Base-by-base conservation (phyloP, 371 early-diverging fungal species). In the Basidiobolus heterosporus region DNA sequence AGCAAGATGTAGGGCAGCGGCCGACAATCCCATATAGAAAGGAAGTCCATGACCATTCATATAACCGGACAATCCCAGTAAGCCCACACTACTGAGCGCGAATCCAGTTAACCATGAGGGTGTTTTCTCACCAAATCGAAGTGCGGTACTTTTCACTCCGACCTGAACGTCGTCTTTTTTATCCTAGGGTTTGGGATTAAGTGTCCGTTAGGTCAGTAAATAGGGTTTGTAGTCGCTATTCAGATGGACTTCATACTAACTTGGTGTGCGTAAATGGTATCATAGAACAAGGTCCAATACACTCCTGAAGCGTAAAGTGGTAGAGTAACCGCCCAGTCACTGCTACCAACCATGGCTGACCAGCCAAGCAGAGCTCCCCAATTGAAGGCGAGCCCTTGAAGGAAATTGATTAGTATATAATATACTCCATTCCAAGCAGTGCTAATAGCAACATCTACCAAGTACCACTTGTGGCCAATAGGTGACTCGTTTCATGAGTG, bases 181-280 rank as follows among this genome's bases (percentile, higher is more conserved):
- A 64, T 95, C 96, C 62, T 82, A 65, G 16, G 3, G 35, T 45
- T 17, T 45, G 42, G 16, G 3, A 38, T 19, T 35, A 39, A 19
- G 36, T 13, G 3, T n/a, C 17, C 13, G 16, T 24, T 30, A 45
- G 17, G 4, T 14, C 22, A 4, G 21, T 35, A 35, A 11, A 35
- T 35, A 35, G 7, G 38, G 15, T 6, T n/a, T n/a, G n/a, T n/a
- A n/a, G n/a, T n/a, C n/a, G n/a, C n/a, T n/a, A n/a, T n/a, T n/a
- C n/a, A n/a, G 9, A 24, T 43, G 15, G 18, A 9, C 30, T 51
- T 20, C 13, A 38, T 8, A 6, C 37, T 38, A 24, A 69, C 65
- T 59, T 87, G 90, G 49, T 91, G 86, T 2, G 93, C 95, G 52
- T 96, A 96, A 43, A 96, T 88, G 16, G 95, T 95, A 58, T 95